Evolutionary conservation across 495 filamentous ascomycete genomes (phyloP).

Genomic region (Sporormia fimetaria): DNA sequence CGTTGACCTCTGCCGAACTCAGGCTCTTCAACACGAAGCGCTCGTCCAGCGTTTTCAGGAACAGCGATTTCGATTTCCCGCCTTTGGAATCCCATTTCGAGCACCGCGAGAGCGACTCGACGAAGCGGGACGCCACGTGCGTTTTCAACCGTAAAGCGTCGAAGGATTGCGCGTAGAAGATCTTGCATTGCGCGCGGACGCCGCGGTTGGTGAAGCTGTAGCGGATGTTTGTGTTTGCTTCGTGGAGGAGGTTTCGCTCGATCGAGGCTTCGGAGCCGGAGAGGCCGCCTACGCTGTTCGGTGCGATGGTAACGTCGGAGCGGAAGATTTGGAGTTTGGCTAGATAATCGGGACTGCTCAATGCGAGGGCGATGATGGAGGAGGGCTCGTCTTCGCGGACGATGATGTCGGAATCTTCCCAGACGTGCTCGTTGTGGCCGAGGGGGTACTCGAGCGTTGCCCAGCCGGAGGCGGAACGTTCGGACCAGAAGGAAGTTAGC

Average conservation of each 20-base stretch:
- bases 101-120: constrained; percentile 89
- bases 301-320: constrained; percentile 32
- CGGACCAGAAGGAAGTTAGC: constrained; percentile 95
- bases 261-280: constrained; percentile 30
- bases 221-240: constrained; percentile 82
- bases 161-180: constrained; percentile 96
- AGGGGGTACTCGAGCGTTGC: constrained; percentile 87
- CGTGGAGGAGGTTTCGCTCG: constrained; percentile 49
- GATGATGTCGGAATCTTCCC: constrained; percentile 95
- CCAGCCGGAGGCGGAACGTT: constrained; percentile 94
- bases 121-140: constrained; percentile 82
- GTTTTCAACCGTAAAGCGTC: constrained; percentile 89
- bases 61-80: constrained; percentile 96
- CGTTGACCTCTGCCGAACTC: constrained; percentile 78
- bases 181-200: constrained; percentile 91
- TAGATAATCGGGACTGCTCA: constrained; percentile 75
- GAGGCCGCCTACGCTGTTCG: constrained; percentile 19
- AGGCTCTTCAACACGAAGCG: constrained; percentile 86
- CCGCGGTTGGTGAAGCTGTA: constrained; percentile 87
- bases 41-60: constrained; percentile 92
- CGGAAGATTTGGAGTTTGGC: constrained; percentile 66
- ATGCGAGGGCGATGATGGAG: constrained; percentile 84
- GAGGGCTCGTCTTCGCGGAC: constrained; percentile 96
- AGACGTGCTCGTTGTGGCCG: constrained; percentile 80
- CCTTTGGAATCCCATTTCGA: constrained; percentile 98